phyloP scores from a whole-genome alignment of 2,329 filamentous ascomycete genomes.

The Neopestalotiopsis sp. region DNA sequence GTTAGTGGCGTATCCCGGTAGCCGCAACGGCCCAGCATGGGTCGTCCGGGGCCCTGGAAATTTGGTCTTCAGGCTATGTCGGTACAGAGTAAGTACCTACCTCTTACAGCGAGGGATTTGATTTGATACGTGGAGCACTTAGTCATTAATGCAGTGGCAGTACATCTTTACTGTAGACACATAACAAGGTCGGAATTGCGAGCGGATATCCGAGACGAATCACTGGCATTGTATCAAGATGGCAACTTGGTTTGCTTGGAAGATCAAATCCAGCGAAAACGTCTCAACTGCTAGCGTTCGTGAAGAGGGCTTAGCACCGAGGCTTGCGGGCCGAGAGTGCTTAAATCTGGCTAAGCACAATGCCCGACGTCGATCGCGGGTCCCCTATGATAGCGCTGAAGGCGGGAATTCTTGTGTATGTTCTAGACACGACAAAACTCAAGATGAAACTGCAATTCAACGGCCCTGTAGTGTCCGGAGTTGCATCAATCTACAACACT shows the following conservation, averaged over 20 bases:
- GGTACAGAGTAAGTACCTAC: not conserved
- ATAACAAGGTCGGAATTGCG: too few relatives aligned
- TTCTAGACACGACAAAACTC: not conserved
- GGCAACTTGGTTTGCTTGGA: not conserved
- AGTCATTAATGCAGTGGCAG: too few relatives aligned
- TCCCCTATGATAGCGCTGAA: not conserved
- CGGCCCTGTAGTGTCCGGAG: not conserved
- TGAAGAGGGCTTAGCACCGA: not conserved
- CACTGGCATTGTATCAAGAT: too few relatives aligned
- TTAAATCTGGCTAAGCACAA: not conserved
- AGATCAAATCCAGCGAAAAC: not conserved
- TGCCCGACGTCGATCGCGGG: not conserved
- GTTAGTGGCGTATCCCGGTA: not conserved
- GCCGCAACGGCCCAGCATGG: not conserved
- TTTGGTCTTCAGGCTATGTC: not conserved
- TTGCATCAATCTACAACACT: not conserved
- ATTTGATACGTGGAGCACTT: too few relatives aligned
- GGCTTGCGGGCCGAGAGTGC: not conserved
- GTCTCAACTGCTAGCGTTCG: not conserved
- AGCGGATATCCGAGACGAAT: too few relatives aligned
- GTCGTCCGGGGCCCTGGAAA: not conserved
- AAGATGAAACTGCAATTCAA: not conserved
- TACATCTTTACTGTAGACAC: too few relatives aligned
- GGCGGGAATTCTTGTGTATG: not conserved
- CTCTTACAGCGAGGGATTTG: too few relatives aligned